A percentile compares a stretch with the other conserved stretches of the same genome.
Evolutionary conservation across 495 filamentous ascomycete species (phyloP).

Genomic region (Trichoderma asperelloides): DNA sequence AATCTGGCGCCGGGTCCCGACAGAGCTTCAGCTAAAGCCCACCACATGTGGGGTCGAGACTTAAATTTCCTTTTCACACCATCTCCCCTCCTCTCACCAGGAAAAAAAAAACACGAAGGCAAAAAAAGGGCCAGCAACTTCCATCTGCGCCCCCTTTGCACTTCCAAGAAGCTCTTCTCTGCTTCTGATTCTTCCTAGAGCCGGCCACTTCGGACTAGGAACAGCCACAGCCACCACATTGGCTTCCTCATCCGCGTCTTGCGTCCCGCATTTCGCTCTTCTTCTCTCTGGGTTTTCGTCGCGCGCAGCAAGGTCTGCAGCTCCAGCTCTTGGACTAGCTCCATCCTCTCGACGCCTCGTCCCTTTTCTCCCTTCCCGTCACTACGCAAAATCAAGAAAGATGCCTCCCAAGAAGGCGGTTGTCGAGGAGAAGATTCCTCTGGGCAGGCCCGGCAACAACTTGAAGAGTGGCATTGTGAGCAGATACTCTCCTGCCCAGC

Average conservation of each 20-base stretch:
- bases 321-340: constrained; percentile 22
- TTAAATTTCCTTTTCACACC: background rate
- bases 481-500: background rate
- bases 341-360: constrained; percentile 16
- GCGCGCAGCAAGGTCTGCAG: constrained; percentile 57
- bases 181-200: background rate
- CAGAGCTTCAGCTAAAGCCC: background rate
- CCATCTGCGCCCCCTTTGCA: constrained; percentile 5
- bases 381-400: constrained; percentile 43
- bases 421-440: constrained; percentile 67
- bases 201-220: constrained; percentile 12
- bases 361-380: constrained; percentile 33
- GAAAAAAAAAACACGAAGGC: background rate
- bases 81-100: background rate
- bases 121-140: constrained; percentile 9
- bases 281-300: constrained; percentile 38
- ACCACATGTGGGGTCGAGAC: background rate
- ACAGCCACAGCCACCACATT: constrained; percentile 26
- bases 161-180: background rate
- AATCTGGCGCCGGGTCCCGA: background rate
- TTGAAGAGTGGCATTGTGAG: constrained; percentile 92
- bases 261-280: constrained; percentile 46
- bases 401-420: constrained; percentile 75
- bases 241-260: constrained; percentile 37
- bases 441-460: constrained; percentile 95